A percentile compares a stretch with the other conserved stretches of the same genome.
Evolutionary conservation across 257 asterid species (phyloP).

Genomic region (Petunia secreta): DNA sequence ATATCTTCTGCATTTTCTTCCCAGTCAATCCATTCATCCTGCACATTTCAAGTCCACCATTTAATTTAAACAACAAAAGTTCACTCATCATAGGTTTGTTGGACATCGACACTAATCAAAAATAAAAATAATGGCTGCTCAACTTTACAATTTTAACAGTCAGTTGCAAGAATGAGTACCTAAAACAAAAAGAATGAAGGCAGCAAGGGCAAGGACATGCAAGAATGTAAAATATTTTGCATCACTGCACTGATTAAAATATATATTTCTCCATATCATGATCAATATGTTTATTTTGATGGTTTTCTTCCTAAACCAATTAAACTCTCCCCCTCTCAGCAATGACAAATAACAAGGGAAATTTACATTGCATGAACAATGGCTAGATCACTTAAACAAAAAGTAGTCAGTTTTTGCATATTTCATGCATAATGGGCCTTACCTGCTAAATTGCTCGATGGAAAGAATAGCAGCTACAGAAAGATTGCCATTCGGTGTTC

Average conservation of each 20-base stretch:
- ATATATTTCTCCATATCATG: neutral
- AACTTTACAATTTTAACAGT: neutral
- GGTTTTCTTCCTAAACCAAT: neutral
- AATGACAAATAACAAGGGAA: neutral
- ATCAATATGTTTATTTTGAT: neutral
- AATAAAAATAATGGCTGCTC: conserved; percentile 12
- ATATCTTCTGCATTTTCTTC: conserved; percentile 82
- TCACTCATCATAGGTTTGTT: conserved; percentile 21
- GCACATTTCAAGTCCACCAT: conserved; percentile 44
- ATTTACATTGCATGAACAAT: no score
- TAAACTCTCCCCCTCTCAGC: neutral
- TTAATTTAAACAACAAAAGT: conserved; percentile 24
- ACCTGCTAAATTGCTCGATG: conserved; percentile 98
- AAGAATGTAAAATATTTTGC: neutral
- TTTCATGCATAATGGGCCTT: conserved; percentile 31
- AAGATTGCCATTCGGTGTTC: conserved; percentile 72
- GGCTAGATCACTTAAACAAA: no score
- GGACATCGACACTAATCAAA: conserved; percentile 8
- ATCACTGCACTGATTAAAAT: neutral
- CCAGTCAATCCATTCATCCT: conserved; percentile 99
- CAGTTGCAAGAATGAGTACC: neutral
- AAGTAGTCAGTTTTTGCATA: neutral
- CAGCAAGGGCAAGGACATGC: neutral
- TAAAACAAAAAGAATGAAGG: neutral
- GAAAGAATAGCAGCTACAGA: conserved; percentile 87